A percentile compares a stretch with the other conserved stretches of the same genome.
Conservation (phyloP, 352 stramenopile genomes). For the Globisporangium abappressorium region DNA sequence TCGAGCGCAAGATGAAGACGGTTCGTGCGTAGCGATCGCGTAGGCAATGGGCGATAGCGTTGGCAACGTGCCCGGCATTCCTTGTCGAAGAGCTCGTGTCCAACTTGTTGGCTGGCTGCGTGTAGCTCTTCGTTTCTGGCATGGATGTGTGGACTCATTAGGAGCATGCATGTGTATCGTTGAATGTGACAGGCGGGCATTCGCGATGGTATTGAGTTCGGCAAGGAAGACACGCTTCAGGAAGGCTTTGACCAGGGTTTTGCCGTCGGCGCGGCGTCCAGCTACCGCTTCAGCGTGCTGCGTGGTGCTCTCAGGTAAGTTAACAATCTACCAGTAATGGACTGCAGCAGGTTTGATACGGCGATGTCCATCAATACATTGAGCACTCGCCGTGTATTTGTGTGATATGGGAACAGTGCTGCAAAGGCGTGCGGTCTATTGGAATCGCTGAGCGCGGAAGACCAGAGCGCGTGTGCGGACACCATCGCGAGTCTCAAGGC, state of each 20-base stretch:
- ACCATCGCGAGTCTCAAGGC: slow-evolving; percentile 1
- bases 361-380: background rate
- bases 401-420: slow-evolving; percentile 2
- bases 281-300: slow-evolving; percentile 44
- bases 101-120: slow-evolving; percentile 5
- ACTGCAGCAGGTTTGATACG: no score
- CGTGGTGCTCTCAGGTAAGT: slow-evolving; percentile 42
- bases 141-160: background rate
- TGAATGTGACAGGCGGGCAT: slow-evolving; percentile 41
- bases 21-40: slow-evolving; percentile 21
- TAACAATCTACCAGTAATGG: background rate
- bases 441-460: background rate
- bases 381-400: background rate
- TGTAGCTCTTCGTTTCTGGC: background rate
- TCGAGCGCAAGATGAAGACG: slow-evolving; percentile 61
- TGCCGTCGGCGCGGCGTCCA: slow-evolving; percentile 24
- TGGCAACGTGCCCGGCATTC: background rate
- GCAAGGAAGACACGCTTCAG: slow-evolving; percentile 71
- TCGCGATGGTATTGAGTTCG: slow-evolving; percentile 63
- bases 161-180: background rate
- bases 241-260: slow-evolving; percentile 70
- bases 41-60: background rate
- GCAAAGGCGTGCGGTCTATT: slow-evolving; percentile 10
- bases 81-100: background rate
- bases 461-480: background rate